Conservation (phyloP, 768 basidiomycete species). For the Amanita exitialis region DNA sequence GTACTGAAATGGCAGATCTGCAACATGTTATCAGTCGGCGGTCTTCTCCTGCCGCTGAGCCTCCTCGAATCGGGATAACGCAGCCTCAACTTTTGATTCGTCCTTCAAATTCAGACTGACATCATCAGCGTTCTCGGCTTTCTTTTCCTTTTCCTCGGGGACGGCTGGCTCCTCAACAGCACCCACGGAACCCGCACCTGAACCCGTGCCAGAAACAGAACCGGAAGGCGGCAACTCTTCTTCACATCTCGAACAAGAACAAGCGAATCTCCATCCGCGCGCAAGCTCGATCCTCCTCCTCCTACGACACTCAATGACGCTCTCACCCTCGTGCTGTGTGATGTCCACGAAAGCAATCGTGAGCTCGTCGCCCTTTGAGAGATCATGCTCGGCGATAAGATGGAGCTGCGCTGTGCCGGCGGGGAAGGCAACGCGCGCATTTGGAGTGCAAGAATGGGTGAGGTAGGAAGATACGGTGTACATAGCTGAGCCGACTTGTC, state of each 20-base stretch:
- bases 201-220: constrained; percentile 16
- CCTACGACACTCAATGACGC: constrained; percentile 41
- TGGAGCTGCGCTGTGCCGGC: constrained; percentile 60
- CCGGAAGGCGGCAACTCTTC: constrained; percentile 30
- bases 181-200: background rate
- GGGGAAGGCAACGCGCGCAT: constrained; percentile 53
- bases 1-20: too few species aligned
- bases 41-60: background rate
- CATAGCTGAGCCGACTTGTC: constrained; percentile 67
- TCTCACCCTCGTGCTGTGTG: constrained; percentile 43
- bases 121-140: background rate
- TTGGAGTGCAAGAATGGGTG: constrained; percentile 66
- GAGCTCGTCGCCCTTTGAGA: constrained; percentile 70
- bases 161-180: background rate
- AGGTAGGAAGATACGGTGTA: constrained; percentile 75
- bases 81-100: constrained; percentile 2
- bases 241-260: constrained; percentile 55
- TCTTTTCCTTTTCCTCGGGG: background rate
- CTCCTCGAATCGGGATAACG: background rate
- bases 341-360: constrained; percentile 72
- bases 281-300: constrained; percentile 66
- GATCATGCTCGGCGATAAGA: constrained; percentile 52
- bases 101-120: constrained; percentile 1
- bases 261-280: constrained; percentile 77
- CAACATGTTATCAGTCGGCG: background rate